Evolutionary conservation across 2,329 filamentous ascomycete genomes (phyloP), one percentile per base, ranked within the genome.

Genomic region (Ceratocystiopsis minuta): DNA sequence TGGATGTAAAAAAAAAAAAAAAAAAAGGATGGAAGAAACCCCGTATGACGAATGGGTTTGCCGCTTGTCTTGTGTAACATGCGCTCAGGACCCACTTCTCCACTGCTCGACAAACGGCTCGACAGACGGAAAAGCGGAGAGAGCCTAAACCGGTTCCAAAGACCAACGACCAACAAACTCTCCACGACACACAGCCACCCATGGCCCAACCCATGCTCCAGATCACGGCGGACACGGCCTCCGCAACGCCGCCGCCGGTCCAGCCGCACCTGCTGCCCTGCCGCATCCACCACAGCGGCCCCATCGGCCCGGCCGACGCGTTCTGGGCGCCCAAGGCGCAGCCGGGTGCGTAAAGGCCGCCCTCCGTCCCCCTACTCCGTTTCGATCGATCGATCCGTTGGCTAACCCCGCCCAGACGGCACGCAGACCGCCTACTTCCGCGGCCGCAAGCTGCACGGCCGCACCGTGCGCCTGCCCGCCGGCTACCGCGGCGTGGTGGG

Each of bases 211-310:
- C 61, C 34, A 66, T 68, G 15, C 57, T 70, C 20, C 52, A 53
- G 4, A 53, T 70, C 28, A 53, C 56, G 18, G 42, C 49, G n/a
- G 46, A 52, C 6, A 43, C 49, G 28, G 42, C 50, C 3, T 41
- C 45, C 18, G 39, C 49, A 4, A 39, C 45, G 6, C 43, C 44
- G 3, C 36, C 43, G 16, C 65, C 66, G 45, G 64, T 65, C 42
- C 72, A 66, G 0, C 72, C 79, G 4, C 79, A 94, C 53, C 62
- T 94, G 16, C 67, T 95, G 14, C 86, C 87, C 4, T 90, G 83
- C 52, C 72, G 75, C 42, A 74, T 95, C 53, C 70, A 87, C 52
- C 79, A 92, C 57, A 74, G 81, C 51, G 87, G 87, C 1, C 66
- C 75, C 1, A 65, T 88, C 42, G 70, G 76, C 40, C 64, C 74